These are phyloP conservation scores for Phymatotrichopsis omnivora DNA, from an alignment of 2,329 filamentous ascomycete species.

Conservation along the genomic window DNA sequence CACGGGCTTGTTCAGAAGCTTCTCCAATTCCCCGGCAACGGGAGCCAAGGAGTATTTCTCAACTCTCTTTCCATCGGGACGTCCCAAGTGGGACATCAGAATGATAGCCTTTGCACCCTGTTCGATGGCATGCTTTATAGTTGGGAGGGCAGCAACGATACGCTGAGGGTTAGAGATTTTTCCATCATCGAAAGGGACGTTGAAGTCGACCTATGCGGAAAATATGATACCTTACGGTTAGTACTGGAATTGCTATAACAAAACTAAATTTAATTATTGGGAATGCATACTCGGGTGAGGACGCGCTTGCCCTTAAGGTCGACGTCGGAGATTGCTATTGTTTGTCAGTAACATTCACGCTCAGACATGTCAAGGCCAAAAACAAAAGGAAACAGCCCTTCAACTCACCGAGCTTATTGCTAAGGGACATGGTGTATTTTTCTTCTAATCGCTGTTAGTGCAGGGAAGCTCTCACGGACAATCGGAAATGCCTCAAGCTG, in stretches of 20 bases:
- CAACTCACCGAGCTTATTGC: conserved; percentile 64
- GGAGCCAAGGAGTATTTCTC: conserved; percentile 91
- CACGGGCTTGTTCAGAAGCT: conserved; percentile 73
- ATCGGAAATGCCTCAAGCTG: no score
- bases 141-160: conserved; percentile 89
- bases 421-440: conserved; percentile 71
- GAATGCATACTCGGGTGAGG: conserved; percentile 72
- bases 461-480: no score
- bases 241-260: no score
- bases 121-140: conserved; percentile 88
- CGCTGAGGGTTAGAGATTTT: conserved; percentile 98
- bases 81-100: conserved; percentile 97
- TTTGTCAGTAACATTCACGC: neutral
- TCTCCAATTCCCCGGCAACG: conserved; percentile 83
- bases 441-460: no score
- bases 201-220: conserved; percentile 88
- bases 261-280: neutral
- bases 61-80: conserved; percentile 81
- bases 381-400: neutral
- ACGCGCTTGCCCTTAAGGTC: conserved; percentile 98
- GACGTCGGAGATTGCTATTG: conserved; percentile 74
- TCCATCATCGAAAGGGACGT: conserved; percentile 86
- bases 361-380: neutral
- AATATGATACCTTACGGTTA: no score
- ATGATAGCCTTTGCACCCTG: conserved; percentile 85